A percentile compares a stretch with the other conserved stretches of the same genome.
phyloP scores from a whole-genome alignment of 2,329 filamentous ascomycete species.

The Talaromyces funiculosus region DNA sequence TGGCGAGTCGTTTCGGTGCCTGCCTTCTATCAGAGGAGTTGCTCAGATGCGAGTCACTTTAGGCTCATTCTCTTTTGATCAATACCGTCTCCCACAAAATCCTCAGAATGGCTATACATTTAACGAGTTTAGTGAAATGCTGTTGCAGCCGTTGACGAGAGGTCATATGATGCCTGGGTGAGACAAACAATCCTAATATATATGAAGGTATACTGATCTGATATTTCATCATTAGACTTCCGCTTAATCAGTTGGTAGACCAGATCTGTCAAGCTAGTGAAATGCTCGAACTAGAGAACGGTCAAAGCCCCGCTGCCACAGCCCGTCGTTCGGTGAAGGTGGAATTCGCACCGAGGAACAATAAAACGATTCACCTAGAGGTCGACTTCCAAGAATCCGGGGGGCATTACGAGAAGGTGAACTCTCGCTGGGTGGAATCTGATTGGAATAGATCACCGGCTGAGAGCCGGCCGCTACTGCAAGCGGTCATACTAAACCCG shows the following conservation, averaged over 20 bases:
- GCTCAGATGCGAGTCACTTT: constrained; percentile 40
- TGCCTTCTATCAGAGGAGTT: constrained; percentile 30
- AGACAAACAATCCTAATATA: constrained; percentile 4
- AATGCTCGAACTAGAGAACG: constrained; percentile 25
- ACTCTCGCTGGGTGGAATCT: constrained; percentile 32
- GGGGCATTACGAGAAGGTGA: constrained; percentile 29
- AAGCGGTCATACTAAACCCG: constrained; percentile 34
- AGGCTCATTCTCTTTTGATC: constrained; percentile 36
- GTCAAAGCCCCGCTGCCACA: constrained; percentile 18
- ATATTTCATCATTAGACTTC: background rate
- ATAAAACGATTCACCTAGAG: constrained; percentile 34
- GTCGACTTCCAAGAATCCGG: constrained; percentile 29
- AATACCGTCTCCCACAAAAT: constrained; percentile 28
- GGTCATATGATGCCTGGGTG: constrained; percentile 37
- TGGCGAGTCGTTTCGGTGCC: constrained; percentile 26
- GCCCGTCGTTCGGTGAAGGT: constrained; percentile 36
- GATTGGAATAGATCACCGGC: constrained; percentile 18
- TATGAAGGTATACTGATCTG: background rate
- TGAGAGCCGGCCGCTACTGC: constrained; percentile 26
- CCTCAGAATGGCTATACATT: constrained; percentile 25
- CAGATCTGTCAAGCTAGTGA: constrained; percentile 25
- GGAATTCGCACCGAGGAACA: constrained; percentile 30
- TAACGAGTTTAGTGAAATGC: constrained; percentile 38
- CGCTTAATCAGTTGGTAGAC: constrained; percentile 18
- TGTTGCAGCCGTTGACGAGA: constrained; percentile 31